These are phyloP conservation scores for Tulasnella sp. DNA, from an alignment of 768 basidiomycete genomes.

Conservation along the genomic window DNA sequence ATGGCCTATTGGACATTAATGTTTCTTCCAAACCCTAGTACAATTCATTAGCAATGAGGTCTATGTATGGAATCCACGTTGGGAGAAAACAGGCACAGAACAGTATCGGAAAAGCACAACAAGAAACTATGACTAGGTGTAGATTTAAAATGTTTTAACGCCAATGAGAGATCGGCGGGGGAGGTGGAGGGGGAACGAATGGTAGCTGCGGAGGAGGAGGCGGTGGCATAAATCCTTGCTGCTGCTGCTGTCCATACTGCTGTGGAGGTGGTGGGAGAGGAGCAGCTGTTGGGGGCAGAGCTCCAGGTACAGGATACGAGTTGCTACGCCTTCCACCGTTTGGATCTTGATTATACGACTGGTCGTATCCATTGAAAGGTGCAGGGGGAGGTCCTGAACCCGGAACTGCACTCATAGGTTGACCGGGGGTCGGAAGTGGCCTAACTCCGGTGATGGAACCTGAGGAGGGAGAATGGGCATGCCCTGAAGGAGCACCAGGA, in stretches of 20 bases:
- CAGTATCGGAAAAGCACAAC: not conserved
- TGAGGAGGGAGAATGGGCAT: not conserved
- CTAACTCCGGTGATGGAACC: not conserved
- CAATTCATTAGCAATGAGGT: not conserved
- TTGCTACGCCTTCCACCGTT: not conserved
- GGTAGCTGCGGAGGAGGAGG: conserved; percentile 31
- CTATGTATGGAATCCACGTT: not conserved
- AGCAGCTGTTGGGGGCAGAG: not conserved
- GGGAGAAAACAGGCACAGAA: not conserved
- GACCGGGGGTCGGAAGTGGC: conserved; percentile 17
- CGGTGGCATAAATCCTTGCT: conserved; percentile 18
- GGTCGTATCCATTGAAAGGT: conserved; percentile 9
- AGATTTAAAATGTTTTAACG: conserved; percentile 2
- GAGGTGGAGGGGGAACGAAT: conserved; percentile 30
- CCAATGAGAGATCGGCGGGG: conserved; percentile 33
- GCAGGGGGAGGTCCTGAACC: not conserved
- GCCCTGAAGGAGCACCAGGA: not conserved
- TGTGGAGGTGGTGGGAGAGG: conserved; percentile 19
- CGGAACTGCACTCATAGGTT: not conserved
- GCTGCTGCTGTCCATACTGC: conserved; percentile 25
- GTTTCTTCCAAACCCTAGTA: not conserved
- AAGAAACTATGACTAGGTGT: not conserved
- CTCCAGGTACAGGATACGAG: not conserved
- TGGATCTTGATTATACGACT: not conserved
- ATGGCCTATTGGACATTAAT: not conserved